Evolutionary conservation across 2,329 filamentous ascomycete genomes (phyloP).

Genomic region (Paecilomyces dactylethromorphus): DNA sequence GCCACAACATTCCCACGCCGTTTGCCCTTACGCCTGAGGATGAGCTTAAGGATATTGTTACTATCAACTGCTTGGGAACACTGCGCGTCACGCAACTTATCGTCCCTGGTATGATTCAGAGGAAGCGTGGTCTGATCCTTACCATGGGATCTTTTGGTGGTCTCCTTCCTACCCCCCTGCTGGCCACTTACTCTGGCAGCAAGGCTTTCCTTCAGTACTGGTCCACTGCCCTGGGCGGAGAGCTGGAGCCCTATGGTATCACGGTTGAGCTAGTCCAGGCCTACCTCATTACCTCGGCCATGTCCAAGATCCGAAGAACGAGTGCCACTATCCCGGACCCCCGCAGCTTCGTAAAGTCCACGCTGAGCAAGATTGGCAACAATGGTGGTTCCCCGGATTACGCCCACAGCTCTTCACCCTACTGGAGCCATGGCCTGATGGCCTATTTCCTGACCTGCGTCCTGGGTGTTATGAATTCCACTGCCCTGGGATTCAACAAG

Average conservation of each 20-base stretch:
- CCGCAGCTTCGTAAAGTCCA: conserved; percentile 71
- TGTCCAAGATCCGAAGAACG: conserved; percentile 87
- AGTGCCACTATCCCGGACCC: conserved; percentile 74
- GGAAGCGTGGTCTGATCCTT: conserved; percentile 80
- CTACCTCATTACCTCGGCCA: conserved; percentile 90
- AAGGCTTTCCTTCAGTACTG: conserved; percentile 98
- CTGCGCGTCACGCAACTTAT: conserved; percentile 81
- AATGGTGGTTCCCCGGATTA: conserved; percentile 71
- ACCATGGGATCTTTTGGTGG: conserved; percentile 98
- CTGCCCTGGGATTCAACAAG: conserved; percentile 56
- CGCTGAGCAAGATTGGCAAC: conserved; percentile 72
- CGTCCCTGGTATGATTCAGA: conserved; percentile 74
- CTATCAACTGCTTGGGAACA: conserved; percentile 89
- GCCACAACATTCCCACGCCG: conserved; percentile 84
- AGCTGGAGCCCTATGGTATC: conserved; percentile 73
- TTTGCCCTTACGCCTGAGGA: conserved; percentile 73
- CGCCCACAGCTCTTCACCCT: conserved; percentile 81
- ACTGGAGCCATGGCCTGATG: conserved; percentile 86
- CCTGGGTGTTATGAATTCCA: conserved; percentile 50
- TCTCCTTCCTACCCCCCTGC: conserved; percentile 80
- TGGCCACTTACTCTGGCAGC: conserved; percentile 94
- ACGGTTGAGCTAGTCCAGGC: conserved; percentile 87
- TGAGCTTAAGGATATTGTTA: conserved; percentile 85
- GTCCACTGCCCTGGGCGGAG: conserved; percentile 77
- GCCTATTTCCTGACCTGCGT: conserved; percentile 68